Percentiles rank a stretch among this genome's conserved stretches.
Conservation (phyloP, 495 filamentous ascomycete species). For the Neurospora sp. region DNA sequence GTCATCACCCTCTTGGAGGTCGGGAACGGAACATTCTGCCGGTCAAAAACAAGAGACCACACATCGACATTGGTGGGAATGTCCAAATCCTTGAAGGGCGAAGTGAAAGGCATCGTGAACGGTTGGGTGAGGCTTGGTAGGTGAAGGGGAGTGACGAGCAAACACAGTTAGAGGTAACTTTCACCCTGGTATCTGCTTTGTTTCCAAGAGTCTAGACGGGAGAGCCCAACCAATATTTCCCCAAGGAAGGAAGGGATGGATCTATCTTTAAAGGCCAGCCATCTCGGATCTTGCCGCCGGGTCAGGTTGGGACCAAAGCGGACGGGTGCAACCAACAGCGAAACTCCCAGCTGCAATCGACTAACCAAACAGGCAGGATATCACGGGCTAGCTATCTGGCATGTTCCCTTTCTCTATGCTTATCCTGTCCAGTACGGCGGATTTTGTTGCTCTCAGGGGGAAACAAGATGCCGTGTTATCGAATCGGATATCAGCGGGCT, state of each 20-base stretch:
- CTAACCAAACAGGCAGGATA: neutral
- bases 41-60: conserved; percentile 61
- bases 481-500: neutral
- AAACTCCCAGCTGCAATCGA: neutral
- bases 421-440: too few relatives aligned
- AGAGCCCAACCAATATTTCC: neutral
- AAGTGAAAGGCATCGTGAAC: conserved; percentile 45
- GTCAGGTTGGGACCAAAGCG: neutral
- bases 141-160: neutral
- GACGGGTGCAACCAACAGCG: neutral
- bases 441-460: neutral
- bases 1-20: conserved; percentile 55
- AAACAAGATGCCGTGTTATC: neutral
- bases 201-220: neutral
- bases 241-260: neutral
- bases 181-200: neutral
- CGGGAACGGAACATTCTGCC: conserved; percentile 7
- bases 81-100: conserved; percentile 44
- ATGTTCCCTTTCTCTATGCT: neutral
- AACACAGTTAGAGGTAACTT: neutral
- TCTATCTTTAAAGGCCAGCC: neutral
- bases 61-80: conserved; percentile 58
- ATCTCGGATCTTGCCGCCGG: neutral
- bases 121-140: neutral
- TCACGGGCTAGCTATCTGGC: neutral